Evolutionary conservation across 305 asterid genomes (phyloP), one percentile per base, ranked within the genome.

Genomic region (Caryopteris hybrid): DNA sequence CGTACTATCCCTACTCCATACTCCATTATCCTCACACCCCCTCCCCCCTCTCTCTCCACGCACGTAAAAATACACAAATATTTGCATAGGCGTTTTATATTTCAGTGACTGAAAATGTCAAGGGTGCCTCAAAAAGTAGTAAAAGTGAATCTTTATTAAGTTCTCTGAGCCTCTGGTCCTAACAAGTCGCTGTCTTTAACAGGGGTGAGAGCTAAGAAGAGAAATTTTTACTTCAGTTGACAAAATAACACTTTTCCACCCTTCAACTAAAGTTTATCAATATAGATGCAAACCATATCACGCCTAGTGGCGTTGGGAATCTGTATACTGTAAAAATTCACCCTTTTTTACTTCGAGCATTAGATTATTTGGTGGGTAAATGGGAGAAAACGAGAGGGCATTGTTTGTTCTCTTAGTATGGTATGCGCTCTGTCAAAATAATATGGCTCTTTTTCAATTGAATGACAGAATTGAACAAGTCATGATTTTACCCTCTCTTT

Each of bases 161-260:
- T 58, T 74, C 12, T 65, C 51, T 53, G 66, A 45, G 68, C 21
- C 56, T 64, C 39, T 60, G 41, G 57, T 42, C 62, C 61, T 77
- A 62, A 61, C 17, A 69, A 18, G 86, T 84, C 84, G 51, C 77
- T 72, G 60, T 83, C 86, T 29, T 34, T 73, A 73, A 75, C 72
- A 78, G 70, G 51, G 43, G 61, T 16, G 54, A 64, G 69, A 69
- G 81, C 69, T 69, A 25, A 72, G 70, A 69, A 55, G 63, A 66
- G 76, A 64, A 74, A 52, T 57, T 23, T 51, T 76, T 79, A 34
- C 78, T 71, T 73, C 42, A 47, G 82, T 82, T 82, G 88, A 79
- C 78, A 74, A 79, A 65, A 71, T 51, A 66, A 67, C 77, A 81
- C 81, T 63, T 72, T 60, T 61, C 71, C 51, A 61, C 29, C 60